phyloP scores from a whole-genome alignment of 164 flowering plant genomes.

The Liriodendron chinense region DNA sequence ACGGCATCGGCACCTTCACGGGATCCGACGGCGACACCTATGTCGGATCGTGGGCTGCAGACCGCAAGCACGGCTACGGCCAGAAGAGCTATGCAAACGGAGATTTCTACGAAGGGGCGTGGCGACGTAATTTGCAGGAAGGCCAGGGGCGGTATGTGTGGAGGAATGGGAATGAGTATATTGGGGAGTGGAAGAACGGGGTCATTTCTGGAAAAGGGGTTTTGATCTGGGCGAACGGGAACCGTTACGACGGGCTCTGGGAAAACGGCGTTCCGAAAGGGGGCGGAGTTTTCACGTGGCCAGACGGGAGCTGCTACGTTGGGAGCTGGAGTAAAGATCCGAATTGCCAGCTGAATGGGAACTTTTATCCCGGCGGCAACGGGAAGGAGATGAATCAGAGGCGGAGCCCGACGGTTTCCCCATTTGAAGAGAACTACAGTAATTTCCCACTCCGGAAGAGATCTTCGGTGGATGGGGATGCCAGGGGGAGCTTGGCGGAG shows the following conservation, averaged over 20 bases:
- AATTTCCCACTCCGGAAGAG: constrained; percentile 36
- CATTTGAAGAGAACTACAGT: not conserved
- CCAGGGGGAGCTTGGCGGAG: constrained; percentile 35
- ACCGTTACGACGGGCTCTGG: constrained; percentile 42
- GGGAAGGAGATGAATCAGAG: not conserved
- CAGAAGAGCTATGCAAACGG: constrained; percentile 24
- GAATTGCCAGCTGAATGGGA: not conserved
- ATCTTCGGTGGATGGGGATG: constrained; percentile 46
- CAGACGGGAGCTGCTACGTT: constrained; percentile 41
- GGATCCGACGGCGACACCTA: constrained; percentile 24
- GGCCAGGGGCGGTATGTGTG: constrained; percentile 34
- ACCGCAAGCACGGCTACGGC: constrained; percentile 22
- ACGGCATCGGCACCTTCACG: constrained; percentile 22
- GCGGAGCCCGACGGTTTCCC: not conserved
- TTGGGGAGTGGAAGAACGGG: constrained; percentile 45
- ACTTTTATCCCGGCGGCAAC: not conserved
- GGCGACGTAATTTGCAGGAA: constrained; percentile 20
- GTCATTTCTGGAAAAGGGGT: constrained; percentile 34
- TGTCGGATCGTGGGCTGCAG: constrained; percentile 15
- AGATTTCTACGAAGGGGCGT: constrained; percentile 18
- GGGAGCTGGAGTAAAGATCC: constrained; percentile 3
- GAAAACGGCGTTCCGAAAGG: constrained; percentile 44
- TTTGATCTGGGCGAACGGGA: constrained; percentile 45
- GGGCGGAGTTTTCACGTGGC: constrained; percentile 35
- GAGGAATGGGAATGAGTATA: constrained; percentile 36